Evolutionary conservation across 768 basidiomycete genomes (phyloP), one percentile per base, ranked within the genome.

Genomic region (Leccinellum albellum): DNA sequence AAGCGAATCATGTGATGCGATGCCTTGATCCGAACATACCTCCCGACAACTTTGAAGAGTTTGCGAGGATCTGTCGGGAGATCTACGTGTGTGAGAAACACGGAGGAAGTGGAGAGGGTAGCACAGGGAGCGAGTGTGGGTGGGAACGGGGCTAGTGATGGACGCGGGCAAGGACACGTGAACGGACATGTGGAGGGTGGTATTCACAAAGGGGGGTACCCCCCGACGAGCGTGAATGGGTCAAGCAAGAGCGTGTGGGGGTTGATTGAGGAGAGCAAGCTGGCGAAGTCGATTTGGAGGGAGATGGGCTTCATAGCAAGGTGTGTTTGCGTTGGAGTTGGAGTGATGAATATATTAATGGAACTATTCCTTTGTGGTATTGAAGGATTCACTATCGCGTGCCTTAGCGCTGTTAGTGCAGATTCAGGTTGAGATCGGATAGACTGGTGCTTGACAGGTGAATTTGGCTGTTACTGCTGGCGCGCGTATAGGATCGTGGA

Each of bases 1-100:
- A 31, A 31, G 29, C 10, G 83, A 54, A 80, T 84, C 15, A 88
- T 98, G 79, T 81, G 97, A 5, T 99, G 97, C 68, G 97, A 5
- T 99, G 97, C 68, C 76, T 99, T 53, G 97, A 99, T 73, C 70
- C 98, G 46, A 89, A 92, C 64, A n/a, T 94, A 2, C 88, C 89
- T 0, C n/a, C n/a, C n/a, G n/a, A n/a, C n/a, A n/a, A n/a, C n/a
- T n/a, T n/a, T n/a, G n/a, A n/a, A 88, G 82, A 83, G 66, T 89
- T 87, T 76, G 89, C 90, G 44, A 79, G 89, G 54, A 84, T 94
- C 74, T 92, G 89, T 62, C 82, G 94, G 42, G 89, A 93, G 55
- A 96, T 99, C 52, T 61, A 83, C 86, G 13, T 99, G 96, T 70
- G 85, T 94, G 7, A 78, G 94, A 55, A 98, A 99, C 63, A 98